Percentiles rank a stretch among this genome's conserved stretches.
Evolutionary conservation across 345 rosid species (phyloP).

Genomic region (Iberis pinnata): DNA sequence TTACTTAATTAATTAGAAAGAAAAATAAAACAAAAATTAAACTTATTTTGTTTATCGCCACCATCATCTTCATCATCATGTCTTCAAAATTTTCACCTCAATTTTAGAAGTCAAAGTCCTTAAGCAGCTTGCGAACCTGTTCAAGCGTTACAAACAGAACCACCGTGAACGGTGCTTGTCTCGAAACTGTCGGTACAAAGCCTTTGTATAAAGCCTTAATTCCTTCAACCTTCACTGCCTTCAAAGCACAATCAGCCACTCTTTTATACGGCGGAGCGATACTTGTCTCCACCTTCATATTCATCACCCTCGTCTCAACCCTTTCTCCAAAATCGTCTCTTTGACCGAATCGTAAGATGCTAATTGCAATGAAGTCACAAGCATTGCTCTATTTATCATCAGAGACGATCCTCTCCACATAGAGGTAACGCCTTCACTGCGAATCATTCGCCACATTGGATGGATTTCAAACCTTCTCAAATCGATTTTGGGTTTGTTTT

Average conservation of each 20-base stretch:
- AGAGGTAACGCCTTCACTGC: no score
- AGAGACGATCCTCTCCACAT: constrained; percentile 75
- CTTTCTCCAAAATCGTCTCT: constrained; percentile 45
- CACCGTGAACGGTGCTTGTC: constrained; percentile 80
- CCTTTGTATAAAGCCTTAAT: constrained; percentile 64
- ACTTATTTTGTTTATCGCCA: no score
- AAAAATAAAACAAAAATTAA: no score
- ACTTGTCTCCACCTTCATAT: constrained; percentile 59
- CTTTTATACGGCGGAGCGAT: constrained; percentile 47
- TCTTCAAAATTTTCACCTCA: constrained; percentile 9
- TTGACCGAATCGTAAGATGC: constrained; percentile 73
- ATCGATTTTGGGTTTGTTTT: no score
- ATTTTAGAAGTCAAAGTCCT: no score
- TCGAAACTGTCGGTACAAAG: constrained; percentile 63
- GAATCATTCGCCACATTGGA: no score
- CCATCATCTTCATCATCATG: constrained; percentile 18
- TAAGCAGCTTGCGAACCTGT: constrained; percentile 62
- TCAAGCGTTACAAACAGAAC: constrained; percentile 75
- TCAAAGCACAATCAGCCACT: constrained; percentile 59
- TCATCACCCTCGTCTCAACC: constrained; percentile 71
- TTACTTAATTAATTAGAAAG: no score
- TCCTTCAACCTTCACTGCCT: constrained; percentile 63
- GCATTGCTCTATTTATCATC: constrained; percentile 76
- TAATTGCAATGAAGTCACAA: constrained; percentile 66
- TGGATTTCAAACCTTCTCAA: no score